phyloP scores from a whole-genome alignment of 345 rosid species.

The Draba incana region DNA sequence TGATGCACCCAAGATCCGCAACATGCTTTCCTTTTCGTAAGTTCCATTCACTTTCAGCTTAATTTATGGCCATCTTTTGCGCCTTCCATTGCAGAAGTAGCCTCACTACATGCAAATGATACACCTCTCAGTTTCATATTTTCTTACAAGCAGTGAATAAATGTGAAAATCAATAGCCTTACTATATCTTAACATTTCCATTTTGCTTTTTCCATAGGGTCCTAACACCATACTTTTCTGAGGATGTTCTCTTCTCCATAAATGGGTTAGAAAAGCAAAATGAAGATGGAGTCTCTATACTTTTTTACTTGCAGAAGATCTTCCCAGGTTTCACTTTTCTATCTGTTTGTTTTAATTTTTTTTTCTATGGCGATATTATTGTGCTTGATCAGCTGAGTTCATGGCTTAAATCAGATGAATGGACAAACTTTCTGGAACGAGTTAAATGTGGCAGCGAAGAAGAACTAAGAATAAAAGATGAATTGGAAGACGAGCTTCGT shows the following conservation, averaged over 20 bases:
- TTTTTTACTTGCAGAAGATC: slow-evolving; percentile 81
- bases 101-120: slow-evolving; percentile 13
- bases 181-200: slow-evolving; percentile 11
- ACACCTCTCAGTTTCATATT: background rate
- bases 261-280: slow-evolving; percentile 57
- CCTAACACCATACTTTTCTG: slow-evolving; percentile 75
- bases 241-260: slow-evolving; percentile 73
- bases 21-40: slow-evolving; percentile 69
- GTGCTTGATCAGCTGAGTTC: slow-evolving; percentile 32
- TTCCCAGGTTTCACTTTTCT: slow-evolving; percentile 62
- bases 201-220: slow-evolving; percentile 50
- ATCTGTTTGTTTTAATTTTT: background rate
- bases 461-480: slow-evolving; percentile 48
- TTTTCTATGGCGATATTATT: slow-evolving; percentile 16
- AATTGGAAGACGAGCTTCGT: slow-evolving; percentile 65
- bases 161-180: slow-evolving; percentile 2
- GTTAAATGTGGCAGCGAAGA: slow-evolving; percentile 53
- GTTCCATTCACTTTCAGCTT: slow-evolving; percentile 37
- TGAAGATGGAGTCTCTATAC: slow-evolving; percentile 86
- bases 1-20: slow-evolving; percentile 60
- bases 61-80: slow-evolving; percentile 15
- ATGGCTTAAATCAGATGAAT: slow-evolving; percentile 60
- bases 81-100: background rate
- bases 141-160: background rate
- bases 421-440: slow-evolving; percentile 74